A percentile compares a stretch with the other conserved stretches of the same genome.
Evolutionary conservation across 257 asterid genomes (phyloP).

Genomic region (Solanum appendiculatum): DNA sequence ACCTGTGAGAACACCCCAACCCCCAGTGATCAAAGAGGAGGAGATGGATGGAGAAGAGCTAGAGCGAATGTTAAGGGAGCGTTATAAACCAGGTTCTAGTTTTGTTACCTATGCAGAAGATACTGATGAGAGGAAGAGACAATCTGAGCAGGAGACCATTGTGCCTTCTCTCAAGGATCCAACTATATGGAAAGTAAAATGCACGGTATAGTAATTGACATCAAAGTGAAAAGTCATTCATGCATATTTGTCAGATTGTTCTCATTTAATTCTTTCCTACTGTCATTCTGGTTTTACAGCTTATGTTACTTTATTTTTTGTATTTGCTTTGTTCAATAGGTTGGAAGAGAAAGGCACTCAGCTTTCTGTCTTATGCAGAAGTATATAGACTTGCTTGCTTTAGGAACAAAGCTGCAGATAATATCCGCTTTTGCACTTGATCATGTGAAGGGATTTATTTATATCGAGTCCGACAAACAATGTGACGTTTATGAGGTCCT

Average conservation of each 20-base stretch:
- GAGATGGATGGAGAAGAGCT: slow-evolving; percentile 67
- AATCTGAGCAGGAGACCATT: slow-evolving; percentile 19
- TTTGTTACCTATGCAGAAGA: slow-evolving; percentile 61
- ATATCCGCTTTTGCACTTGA: slow-evolving; percentile 83
- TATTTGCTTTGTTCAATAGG: slow-evolving; percentile 29
- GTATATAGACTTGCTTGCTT: slow-evolving; percentile 45
- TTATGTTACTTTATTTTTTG: neutral
- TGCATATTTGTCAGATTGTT: neutral
- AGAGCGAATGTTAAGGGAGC: slow-evolving; percentile 54
- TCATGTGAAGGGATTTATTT: slow-evolving; percentile 70
- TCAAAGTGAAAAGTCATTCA: neutral
- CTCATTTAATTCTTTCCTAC: neutral
- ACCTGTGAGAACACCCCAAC: slow-evolving; percentile 26
- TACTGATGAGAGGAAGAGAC: slow-evolving; percentile 36
- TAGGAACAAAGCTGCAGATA: slow-evolving; percentile 69
- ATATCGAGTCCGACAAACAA: slow-evolving; percentile 80
- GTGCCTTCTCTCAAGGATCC: slow-evolving; percentile 53
- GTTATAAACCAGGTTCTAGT: slow-evolving; percentile 65
- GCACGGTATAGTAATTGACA: slow-evolving; percentile 46
- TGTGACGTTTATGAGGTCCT: slow-evolving; percentile 70
- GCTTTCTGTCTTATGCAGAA: slow-evolving; percentile 96
- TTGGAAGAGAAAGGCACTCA: slow-evolving; percentile 88
- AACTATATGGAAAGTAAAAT: slow-evolving; percentile 84
- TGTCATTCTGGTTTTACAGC: neutral
- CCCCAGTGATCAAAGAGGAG: slow-evolving; percentile 62